Evolutionary conservation across 1,284 basidiomycete species (phyloP).

Genomic region (Melanopsichium pennsylvanicum): DNA sequence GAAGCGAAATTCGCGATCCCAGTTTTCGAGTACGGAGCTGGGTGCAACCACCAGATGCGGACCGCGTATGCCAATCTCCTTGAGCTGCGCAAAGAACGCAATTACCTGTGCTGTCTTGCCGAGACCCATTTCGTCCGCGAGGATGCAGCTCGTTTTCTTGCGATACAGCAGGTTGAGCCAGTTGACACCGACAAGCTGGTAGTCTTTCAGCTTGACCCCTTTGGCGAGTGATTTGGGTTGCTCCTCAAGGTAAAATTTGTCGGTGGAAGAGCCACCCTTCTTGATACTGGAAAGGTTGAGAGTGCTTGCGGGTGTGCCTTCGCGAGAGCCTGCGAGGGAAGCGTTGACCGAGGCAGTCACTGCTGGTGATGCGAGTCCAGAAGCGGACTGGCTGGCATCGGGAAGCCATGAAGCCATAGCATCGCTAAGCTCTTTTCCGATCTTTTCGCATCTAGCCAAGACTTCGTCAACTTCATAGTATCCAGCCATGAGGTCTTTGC

Average conservation of each 20-base stretch:
- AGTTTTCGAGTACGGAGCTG: constrained; percentile 96
- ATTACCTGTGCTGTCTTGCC: constrained; percentile 99
- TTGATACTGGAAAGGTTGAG: constrained; percentile 49
- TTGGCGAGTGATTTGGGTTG: constrained; percentile 79
- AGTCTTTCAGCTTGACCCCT: constrained; percentile 86
- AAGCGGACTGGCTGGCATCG: constrained; percentile 61
- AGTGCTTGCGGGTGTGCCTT: constrained; percentile 37
- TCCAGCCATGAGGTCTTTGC: constrained; percentile 81
- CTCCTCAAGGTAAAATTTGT: constrained; percentile 71
- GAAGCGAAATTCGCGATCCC: constrained; percentile 92
- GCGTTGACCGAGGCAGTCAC: constrained; percentile 16
- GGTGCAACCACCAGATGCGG: constrained; percentile 90
- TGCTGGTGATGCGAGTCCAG: constrained; percentile 41
- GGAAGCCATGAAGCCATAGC: constrained; percentile 80
- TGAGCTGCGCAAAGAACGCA: constrained; percentile 89
- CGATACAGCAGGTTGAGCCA: constrained; percentile 91
- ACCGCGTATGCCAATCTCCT: constrained; percentile 76
- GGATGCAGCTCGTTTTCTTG: constrained; percentile 85
- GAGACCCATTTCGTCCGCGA: constrained; percentile 82
- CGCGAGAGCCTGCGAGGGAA: constrained; percentile 28
- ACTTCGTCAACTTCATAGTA: constrained; percentile 90
- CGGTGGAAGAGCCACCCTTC: constrained; percentile 37
- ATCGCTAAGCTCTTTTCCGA: constrained; percentile 73
- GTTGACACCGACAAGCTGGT: constrained; percentile 95
- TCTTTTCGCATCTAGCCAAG: constrained; percentile 84